A percentile compares a stretch with the other conserved stretches of the same genome.
Evolutionary conservation across 177 flowering plant genomes (phyloP).

Genomic region (Vitis hybrid): DNA sequence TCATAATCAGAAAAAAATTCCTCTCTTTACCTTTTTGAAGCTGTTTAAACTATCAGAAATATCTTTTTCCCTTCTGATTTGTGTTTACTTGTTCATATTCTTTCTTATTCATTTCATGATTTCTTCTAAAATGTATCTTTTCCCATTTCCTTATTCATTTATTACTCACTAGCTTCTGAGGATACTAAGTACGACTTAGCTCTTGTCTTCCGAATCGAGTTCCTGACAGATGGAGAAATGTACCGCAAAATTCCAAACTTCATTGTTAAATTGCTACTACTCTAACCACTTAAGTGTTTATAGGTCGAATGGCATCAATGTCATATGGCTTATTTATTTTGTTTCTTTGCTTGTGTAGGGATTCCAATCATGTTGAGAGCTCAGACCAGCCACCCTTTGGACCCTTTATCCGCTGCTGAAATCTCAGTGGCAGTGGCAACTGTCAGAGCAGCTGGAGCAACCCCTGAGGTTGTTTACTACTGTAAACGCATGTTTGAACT

Average conservation of each 20-base stretch:
- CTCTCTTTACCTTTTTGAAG: no score
- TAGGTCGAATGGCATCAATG: background rate
- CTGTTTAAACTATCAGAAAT: no score
- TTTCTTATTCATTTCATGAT: no score
- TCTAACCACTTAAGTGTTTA: background rate
- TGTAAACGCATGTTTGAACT: background rate
- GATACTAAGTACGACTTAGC: background rate
- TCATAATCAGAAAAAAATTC: no score
- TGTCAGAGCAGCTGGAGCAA: conserved; percentile 95
- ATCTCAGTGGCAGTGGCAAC: conserved; percentile 94
- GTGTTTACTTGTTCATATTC: no score
- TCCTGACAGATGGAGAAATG: background rate
- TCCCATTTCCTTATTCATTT: background rate
- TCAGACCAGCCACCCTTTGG: conserved; percentile 87
- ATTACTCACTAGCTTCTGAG: background rate
- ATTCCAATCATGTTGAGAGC: conserved; percentile 62
- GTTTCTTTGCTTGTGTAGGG: conserved; percentile 31
- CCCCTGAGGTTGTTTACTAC: conserved; percentile 70
- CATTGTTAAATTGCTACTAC: background rate
- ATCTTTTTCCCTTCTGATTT: no score
- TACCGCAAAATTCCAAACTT: background rate
- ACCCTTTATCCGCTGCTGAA: conserved; percentile 92
- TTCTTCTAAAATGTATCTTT: background rate
- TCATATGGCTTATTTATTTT: background rate
- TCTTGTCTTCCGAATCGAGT: background rate